Conservation (phyloP, 2,329 filamentous ascomycete species). For the Exophiala oligosperma region DNA sequence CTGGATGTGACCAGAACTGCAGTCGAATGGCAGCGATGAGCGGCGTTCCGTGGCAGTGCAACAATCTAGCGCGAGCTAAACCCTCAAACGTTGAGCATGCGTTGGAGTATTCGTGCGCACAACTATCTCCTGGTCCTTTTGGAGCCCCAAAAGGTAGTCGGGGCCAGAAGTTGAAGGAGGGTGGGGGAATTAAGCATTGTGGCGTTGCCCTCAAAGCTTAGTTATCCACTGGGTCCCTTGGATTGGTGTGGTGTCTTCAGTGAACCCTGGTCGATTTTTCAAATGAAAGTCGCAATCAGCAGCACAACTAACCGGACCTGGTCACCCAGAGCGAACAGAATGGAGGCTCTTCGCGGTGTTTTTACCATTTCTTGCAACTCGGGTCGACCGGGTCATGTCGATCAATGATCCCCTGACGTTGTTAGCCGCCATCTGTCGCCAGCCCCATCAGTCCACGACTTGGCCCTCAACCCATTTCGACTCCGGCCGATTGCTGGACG, state of each 20-base stretch:
- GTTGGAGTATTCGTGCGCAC: background rate
- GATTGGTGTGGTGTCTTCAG: background rate
- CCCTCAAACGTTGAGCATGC: background rate
- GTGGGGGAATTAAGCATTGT: constrained; percentile 2
- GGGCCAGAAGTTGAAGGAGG: constrained; percentile 2
- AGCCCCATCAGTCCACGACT: background rate
- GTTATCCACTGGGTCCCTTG: constrained; percentile 3
- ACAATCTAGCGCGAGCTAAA: background rate
- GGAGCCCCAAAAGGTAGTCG: background rate
- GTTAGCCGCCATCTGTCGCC: constrained; percentile 1
- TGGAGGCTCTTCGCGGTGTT: constrained; percentile 1
- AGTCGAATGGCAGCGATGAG: constrained; percentile 1
- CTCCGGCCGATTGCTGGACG: constrained; percentile 1
- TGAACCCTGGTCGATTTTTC: constrained; percentile 6
- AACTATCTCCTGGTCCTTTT: constrained; percentile 2
- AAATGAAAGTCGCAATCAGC: constrained; percentile 6
- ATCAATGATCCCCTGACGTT: background rate
- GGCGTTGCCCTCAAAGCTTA: constrained; percentile 6
- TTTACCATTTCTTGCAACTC: constrained; percentile 9
- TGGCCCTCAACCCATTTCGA: constrained; percentile 1
- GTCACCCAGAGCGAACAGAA: constrained; percentile 9
- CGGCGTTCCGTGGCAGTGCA: constrained; percentile 1
- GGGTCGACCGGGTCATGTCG: background rate
- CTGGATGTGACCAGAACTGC: background rate
- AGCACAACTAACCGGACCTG: constrained; percentile 4